Percentiles rank a stretch among this genome's conserved stretches.
These are phyloP conservation scores for Theobroma cacao DNA, from an alignment of 345 rosid species.

Conservation along the genomic window DNA sequence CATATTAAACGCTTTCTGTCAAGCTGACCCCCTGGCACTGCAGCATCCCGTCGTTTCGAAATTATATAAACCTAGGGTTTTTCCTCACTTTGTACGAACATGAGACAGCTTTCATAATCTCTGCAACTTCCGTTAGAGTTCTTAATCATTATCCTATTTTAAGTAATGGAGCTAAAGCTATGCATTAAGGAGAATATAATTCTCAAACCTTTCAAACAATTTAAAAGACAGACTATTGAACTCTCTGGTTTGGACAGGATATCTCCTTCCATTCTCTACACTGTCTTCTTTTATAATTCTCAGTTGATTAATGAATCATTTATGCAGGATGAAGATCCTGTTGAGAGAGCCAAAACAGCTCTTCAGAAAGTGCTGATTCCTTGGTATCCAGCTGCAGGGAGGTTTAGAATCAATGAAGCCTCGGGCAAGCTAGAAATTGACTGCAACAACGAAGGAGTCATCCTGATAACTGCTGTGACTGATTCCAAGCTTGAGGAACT, in stretches of 20 bases:
- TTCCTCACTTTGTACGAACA: not conserved
- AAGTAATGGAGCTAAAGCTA: not conserved
- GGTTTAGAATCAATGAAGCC: conserved; percentile 18
- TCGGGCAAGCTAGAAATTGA: conserved; percentile 24
- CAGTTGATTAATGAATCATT: not conserved
- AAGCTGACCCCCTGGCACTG: not conserved
- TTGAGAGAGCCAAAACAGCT: conserved; percentile 7
- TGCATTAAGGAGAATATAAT: not conserved
- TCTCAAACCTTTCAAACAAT: not conserved
- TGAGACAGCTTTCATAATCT: conserved; percentile 6
- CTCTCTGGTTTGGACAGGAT: conserved; percentile 11
- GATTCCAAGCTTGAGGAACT: conserved; percentile 23
- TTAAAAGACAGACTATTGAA: conserved; percentile 2
- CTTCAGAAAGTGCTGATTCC: conserved; percentile 17
- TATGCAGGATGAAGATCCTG: not conserved
- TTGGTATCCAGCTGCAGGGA: conserved; percentile 29
- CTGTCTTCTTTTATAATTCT: not conserved
- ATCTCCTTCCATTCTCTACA: conserved; percentile 7
- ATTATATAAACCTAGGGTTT: conserved; percentile 4
- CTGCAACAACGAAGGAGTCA: conserved; percentile 19
- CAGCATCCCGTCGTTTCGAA: not conserved
- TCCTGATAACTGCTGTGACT: conserved; percentile 4
- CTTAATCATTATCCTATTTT: not conserved
- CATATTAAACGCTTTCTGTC: not conserved
- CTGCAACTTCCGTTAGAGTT: not conserved